Conservation (phyloP, 1,284 basidiomycete species). For the Rhodotorula mucilaginosa region DNA sequence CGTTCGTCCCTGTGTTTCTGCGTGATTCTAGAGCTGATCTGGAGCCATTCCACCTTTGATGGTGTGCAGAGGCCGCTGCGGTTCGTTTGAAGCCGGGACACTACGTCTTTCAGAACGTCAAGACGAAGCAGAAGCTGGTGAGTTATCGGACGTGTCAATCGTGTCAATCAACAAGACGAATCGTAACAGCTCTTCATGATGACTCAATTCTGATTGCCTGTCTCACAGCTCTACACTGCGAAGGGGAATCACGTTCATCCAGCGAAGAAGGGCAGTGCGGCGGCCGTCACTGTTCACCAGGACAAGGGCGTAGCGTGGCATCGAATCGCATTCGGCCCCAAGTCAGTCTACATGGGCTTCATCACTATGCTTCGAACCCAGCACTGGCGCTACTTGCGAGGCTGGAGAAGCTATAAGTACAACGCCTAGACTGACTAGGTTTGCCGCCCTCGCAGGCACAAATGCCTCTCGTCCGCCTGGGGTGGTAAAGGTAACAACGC, state of each 20-base stretch:
- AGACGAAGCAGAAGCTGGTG: constrained; percentile 23
- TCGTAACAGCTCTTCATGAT: neutral
- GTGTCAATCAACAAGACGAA: neutral
- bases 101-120: constrained; percentile 32
- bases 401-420: too few species aligned
- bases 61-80: constrained; percentile 22
- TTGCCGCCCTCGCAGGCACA: constrained; percentile 10
- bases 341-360: constrained; percentile 8
- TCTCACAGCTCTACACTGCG: neutral
- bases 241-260: constrained; percentile 33
- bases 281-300: neutral
- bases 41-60: too few species aligned
- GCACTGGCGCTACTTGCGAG: neutral
- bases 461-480: constrained; percentile 28
- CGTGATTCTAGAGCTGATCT: too few species aligned
- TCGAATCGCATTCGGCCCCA: constrained; percentile 19
- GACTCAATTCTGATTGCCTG: neutral
- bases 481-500: constrained; percentile 17
- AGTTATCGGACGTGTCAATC: neutral
- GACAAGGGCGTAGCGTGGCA: constrained; percentile 17
- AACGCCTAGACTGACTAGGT: neutral
- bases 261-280: neutral
- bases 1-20: too few species aligned
- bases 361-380: neutral
- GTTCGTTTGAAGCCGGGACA: constrained; percentile 29